Evolutionary conservation across 2,329 filamentous ascomycete genomes (phyloP).

Genomic region (Ophiostoma himal-ulmi): DNA sequence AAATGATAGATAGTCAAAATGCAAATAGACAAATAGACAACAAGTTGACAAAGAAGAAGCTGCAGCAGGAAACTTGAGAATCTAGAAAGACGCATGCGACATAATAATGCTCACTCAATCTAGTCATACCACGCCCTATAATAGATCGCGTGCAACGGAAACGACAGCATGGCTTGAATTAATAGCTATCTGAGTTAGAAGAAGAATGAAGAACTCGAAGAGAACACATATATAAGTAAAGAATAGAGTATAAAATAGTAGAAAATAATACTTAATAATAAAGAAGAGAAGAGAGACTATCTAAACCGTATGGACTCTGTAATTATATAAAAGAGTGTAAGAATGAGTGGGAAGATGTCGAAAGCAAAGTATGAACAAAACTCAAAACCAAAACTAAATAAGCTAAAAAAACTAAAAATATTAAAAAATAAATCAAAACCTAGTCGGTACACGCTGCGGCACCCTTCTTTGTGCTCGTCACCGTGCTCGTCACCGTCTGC

Average conservation of each 20-base stretch:
- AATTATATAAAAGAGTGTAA: background rate
- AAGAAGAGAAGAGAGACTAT: background rate
- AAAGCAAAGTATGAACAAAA: background rate
- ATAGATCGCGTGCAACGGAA: background rate
- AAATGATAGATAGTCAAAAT: background rate
- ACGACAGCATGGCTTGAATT: background rate
- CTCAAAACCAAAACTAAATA: background rate
- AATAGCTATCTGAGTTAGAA: background rate
- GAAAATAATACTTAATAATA: too few species aligned
- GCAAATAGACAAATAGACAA: background rate
- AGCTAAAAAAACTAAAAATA: too few species aligned
- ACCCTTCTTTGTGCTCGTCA: background rate
- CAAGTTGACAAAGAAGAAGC: background rate
- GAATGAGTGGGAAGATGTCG: background rate
- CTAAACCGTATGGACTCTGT: background rate
- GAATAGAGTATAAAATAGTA: background rate
- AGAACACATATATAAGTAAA: background rate
- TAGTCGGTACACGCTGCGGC: background rate
- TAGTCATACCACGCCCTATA: too few species aligned
- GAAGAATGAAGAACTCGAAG: background rate
- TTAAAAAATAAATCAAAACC: background rate
- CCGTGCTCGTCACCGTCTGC: background rate
- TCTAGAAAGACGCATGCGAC: background rate
- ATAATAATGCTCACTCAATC: too few species aligned
- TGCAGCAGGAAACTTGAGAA: background rate